These are phyloP conservation scores for Rhodotorula sphaerocarpa DNA, from an alignment of 768 basidiomycete species.

Conservation along the genomic window DNA sequence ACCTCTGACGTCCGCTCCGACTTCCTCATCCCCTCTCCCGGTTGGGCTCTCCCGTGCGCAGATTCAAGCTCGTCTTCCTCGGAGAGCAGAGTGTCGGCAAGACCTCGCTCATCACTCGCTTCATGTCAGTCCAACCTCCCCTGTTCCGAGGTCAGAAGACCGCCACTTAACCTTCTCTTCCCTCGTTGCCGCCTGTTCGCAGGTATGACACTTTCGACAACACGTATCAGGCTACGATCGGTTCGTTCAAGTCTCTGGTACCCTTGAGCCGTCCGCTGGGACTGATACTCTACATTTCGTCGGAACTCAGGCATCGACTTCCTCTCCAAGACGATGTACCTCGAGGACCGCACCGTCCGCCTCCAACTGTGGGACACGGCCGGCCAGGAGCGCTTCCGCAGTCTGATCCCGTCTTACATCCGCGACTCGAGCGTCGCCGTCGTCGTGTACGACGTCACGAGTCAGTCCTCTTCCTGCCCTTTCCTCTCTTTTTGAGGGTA, in stretches of 20 bases:
- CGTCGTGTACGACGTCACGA: slow-evolving; percentile 95
- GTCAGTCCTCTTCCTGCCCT: slow-evolving; percentile 52
- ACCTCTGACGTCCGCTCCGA: no score
- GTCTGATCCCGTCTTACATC: slow-evolving; percentile 96
- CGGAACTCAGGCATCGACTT: slow-evolving; percentile 69
- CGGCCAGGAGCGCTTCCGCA: slow-evolving; percentile 95
- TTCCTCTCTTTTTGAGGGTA: no score
- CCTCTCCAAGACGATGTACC: slow-evolving; percentile 98
- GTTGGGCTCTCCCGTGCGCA: no score
- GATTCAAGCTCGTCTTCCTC: slow-evolving; percentile 41
- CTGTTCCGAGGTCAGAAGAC: no score
- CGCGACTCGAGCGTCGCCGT: slow-evolving; percentile 98
- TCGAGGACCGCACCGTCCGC: slow-evolving; percentile 94
- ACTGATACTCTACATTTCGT: not conserved
- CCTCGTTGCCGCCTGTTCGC: no score
- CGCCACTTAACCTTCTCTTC: no score
- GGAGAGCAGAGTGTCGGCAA: slow-evolving; percentile 63
- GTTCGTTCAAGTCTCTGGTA: slow-evolving; percentile 3
- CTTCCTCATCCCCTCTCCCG: no score
- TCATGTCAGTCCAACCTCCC: slow-evolving; percentile 12
- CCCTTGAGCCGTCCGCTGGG: no score
- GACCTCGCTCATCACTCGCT: slow-evolving; percentile 96
- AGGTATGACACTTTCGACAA: slow-evolving; percentile 99
- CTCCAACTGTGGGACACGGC: slow-evolving; percentile 99
- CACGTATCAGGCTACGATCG: slow-evolving; percentile 87